These are phyloP conservation scores for Phytophthora melonis DNA, from an alignment of 352 stramenopile species.

Conservation along the genomic window DNA sequence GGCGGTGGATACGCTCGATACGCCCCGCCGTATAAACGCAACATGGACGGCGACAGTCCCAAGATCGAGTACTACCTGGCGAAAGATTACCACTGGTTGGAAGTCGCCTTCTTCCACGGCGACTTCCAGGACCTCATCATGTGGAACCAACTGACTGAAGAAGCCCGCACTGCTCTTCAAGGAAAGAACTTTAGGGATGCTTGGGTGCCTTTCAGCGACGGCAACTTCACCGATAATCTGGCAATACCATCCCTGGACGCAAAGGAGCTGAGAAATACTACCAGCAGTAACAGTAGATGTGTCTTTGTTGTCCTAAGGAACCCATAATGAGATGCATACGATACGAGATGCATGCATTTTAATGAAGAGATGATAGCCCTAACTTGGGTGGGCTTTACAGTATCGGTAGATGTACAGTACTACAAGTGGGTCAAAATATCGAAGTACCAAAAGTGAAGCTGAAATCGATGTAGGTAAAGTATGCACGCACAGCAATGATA, in stretches of 20 bases:
- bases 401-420: too few relatives aligned
- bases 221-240: constrained; percentile 1
- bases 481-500: not conserved
- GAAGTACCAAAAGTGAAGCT: too few relatives aligned
- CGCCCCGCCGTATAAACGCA: not conserved
- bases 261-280: constrained; percentile 1
- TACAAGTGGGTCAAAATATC: too few relatives aligned
- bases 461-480: too few relatives aligned
- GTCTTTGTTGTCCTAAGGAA: too few relatives aligned
- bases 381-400: not conserved
- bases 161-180: not conserved
- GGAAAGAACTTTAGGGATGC: not conserved
- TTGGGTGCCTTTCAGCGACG: not conserved
- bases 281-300: too few relatives aligned
- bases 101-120: not conserved
- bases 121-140: constrained; percentile 1
- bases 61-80: not conserved
- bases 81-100: not conserved
- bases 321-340: too few relatives aligned
- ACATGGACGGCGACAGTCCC: not conserved
- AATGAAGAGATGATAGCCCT: not conserved
- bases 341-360: not conserved
- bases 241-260: not conserved
- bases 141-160: not conserved
- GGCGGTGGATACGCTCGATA: not conserved